These are phyloP conservation scores for Moesziomyces sp. DNA, from an alignment of 1,284 basidiomycete genomes.

Conservation along the genomic window DNA sequence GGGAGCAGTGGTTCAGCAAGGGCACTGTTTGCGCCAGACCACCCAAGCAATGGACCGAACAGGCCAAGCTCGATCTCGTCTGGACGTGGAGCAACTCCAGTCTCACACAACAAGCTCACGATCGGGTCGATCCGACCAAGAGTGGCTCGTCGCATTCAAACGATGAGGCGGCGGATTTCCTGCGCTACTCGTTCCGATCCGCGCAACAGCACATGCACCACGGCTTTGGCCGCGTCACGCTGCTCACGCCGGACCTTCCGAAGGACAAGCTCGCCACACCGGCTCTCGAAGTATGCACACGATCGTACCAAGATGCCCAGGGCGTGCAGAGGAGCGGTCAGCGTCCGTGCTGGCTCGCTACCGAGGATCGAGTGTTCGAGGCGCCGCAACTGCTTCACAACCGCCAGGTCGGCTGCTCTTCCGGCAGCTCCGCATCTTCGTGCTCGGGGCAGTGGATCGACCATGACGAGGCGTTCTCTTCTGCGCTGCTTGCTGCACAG, in stretches of 20 bases:
- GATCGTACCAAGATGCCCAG: conserved; percentile 10
- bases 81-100: conserved; percentile 31
- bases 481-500: conserved; percentile 13
- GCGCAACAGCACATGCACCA: conserved; percentile 21
- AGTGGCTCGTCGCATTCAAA: no score
- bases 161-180: conserved; percentile 14
- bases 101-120: not conserved
- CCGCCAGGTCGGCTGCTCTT: conserved; percentile 18
- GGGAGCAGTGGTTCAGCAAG: conserved; percentile 27
- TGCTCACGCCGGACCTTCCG: conserved; percentile 33
- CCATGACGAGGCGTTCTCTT: not conserved
- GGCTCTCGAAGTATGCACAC: conserved; percentile 7
- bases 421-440: no score
- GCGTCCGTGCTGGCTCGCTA: conserved; percentile 27
- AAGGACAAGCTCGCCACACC: not conserved
- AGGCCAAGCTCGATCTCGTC: conserved; percentile 19
- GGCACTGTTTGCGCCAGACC: conserved; percentile 17
- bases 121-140: not conserved
- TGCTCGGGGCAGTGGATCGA: not conserved
- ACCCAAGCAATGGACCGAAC: conserved; percentile 8
- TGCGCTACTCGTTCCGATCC: conserved; percentile 40
- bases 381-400: conserved; percentile 22
- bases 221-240: conserved; percentile 28
- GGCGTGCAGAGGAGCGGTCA: conserved; percentile 7
- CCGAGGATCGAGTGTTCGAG: conserved; percentile 11